Base-by-base conservation (phyloP, 331 rosid species). In the Quercus phellos region DNA sequence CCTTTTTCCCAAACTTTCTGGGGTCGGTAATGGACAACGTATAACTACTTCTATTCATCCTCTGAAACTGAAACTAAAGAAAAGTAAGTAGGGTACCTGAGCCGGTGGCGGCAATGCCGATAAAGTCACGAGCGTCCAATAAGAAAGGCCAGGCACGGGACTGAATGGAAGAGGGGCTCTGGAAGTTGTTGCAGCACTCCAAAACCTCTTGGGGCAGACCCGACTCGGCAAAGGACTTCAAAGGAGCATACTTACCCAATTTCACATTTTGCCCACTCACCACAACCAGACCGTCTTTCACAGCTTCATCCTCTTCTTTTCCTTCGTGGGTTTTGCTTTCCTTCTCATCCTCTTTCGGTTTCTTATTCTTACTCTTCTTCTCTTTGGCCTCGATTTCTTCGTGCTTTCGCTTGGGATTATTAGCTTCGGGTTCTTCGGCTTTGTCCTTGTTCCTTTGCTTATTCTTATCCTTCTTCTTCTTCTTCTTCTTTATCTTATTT, bases 61-160 rank as follows among this genome's bases (percentile, higher is more conserved):
- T 7, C 43, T 38, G 43, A 35, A 35, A 35, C 43, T 35, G 43
- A 38, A 38, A 38, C 11, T 38, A 38, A 38, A 38, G 12, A 38
- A 38, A 12, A 46, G 4, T 46, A 46, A 46, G 53, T 13, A 18
- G 67, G n/a, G 55, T 78, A 94, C 98, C 99, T 79, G 99, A 94
- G 5, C 98, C 99, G 60, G 99, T 92, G 18, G 93, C 93, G 0
- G 99, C 99, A 78, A 94, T 92, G 68, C 97, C 99, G 6, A 92
- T 94, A 51, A 94, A 87, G 89, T 94, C 98, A n/a, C 96, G 99
- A 67, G 90, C 94, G 58, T 90, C 87, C 84, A 94, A 80, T 63
- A 94, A 87, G 82, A 94, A 94, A 22, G 98, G 99, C 99, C 98
- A 94, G 4, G 98, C 96, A 26, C 88, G 89, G 9, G 99, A 90